phyloP scores from a whole-genome alignment of 192 early-diverging fungal species.

The Chytriomyces sp. region DNA sequence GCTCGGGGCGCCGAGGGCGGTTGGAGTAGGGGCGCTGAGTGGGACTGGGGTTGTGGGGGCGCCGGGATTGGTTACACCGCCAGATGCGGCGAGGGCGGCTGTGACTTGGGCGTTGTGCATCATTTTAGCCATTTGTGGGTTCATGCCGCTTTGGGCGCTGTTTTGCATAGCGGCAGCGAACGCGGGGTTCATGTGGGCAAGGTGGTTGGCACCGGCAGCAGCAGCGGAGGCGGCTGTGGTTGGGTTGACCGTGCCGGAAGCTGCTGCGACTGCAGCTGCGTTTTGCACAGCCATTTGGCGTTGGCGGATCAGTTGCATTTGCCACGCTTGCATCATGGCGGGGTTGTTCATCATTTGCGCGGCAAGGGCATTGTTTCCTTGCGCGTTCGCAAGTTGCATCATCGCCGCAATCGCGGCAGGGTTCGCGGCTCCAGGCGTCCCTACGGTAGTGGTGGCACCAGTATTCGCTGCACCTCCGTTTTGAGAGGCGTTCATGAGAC shows the following conservation, averaged over 20 bases:
- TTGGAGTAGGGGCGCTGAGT: conserved; percentile 4
- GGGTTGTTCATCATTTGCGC: not conserved
- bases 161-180: not conserved
- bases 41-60: not conserved
- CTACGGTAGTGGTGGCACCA: too few species aligned
- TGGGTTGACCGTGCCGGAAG: not conserved
- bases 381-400: not conserved
- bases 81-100: not conserved
- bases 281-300: not conserved
- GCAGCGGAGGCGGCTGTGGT: not conserved
- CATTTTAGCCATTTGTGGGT: not conserved
- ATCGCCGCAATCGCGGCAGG: not conserved
- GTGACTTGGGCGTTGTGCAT: not conserved
- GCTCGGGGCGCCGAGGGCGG: not conserved
- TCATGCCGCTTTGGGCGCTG: not conserved
- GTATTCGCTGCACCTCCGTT: not conserved
- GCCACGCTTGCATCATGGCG: not conserved
- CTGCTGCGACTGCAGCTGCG: not conserved
- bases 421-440: not conserved
- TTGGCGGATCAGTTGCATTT: not conserved
- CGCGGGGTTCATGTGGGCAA: not conserved
- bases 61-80: not conserved
- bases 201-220: not conserved
- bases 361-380: not conserved
- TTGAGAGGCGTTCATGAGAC: not conserved